Evolutionary conservation across 2,329 filamentous ascomycete genomes (phyloP).

Genomic region (Plenodomus tracheiphilus): DNA sequence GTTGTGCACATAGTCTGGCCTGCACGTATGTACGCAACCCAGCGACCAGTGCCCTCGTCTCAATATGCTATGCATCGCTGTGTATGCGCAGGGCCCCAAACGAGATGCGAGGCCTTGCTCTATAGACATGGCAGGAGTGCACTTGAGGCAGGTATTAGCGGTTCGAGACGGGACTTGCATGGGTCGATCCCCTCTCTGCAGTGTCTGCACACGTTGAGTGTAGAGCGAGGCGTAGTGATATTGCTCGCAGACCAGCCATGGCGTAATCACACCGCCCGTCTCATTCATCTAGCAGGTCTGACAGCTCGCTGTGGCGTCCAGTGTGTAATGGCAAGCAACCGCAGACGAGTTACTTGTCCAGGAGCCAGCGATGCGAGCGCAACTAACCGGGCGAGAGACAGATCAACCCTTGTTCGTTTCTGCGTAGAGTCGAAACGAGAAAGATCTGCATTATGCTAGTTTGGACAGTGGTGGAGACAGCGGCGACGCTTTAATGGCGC

Average conservation of each 20-base stretch:
- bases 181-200: constrained; percentile 5
- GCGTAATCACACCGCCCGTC: constrained; percentile 23
- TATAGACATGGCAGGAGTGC: constrained; percentile 9
- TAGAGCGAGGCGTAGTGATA: constrained; percentile 18
- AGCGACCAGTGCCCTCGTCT: background rate
- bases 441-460: constrained; percentile 32
- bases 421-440: constrained; percentile 38
- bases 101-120: background rate
- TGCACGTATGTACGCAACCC: background rate
- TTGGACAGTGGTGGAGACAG: constrained; percentile 30
- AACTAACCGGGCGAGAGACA: constrained; percentile 31
- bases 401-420: constrained; percentile 31
- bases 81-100: constrained; percentile 3
- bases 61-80: constrained; percentile 19
- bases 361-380: constrained; percentile 16
- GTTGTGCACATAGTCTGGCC: constrained; percentile 9
- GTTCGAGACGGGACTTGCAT: constrained; percentile 17
- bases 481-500: constrained; percentile 27
- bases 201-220: constrained; percentile 10
- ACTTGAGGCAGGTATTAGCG: constrained; percentile 10
- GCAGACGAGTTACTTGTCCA: constrained; percentile 29
- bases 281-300: constrained; percentile 32
- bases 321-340: constrained; percentile 22
- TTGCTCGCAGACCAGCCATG: constrained; percentile 22
- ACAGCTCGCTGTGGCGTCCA: constrained; percentile 34